These are phyloP conservation scores for Xerophyta viscosa DNA, from an alignment of 106 monocot genomes.

Conservation along the genomic window DNA sequence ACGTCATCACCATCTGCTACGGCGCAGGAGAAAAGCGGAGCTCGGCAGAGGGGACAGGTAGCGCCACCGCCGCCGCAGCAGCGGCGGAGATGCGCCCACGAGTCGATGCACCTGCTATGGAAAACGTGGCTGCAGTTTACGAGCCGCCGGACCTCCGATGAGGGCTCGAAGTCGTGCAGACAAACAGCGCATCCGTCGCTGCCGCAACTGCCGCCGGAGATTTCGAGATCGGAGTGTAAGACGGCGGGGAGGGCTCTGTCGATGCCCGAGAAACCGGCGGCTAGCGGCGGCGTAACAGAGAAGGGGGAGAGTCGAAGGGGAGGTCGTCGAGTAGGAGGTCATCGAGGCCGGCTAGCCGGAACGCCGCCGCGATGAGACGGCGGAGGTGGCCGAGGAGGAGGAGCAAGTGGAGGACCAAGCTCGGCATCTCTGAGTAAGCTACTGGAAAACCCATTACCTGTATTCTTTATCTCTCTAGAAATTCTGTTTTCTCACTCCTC, in stretches of 20 bases:
- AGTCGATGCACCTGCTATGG: constrained; percentile 31
- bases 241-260: constrained; percentile 22
- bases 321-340: constrained; percentile 12
- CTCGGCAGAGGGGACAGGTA: constrained; percentile 24
- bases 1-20: too few species aligned
- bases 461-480: too few species aligned
- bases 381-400: constrained; percentile 26
- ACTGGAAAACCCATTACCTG: constrained; percentile 58
- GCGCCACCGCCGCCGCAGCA: too few species aligned
- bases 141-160: constrained; percentile 20
- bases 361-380: constrained; percentile 12
- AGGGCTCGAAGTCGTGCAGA: constrained; percentile 22
- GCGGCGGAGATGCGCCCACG: constrained; percentile 21
- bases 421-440: constrained; percentile 32
- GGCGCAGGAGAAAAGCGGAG: constrained; percentile 23
- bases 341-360: constrained; percentile 16
- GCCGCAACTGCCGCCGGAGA: neutral
- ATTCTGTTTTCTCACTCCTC: too few species aligned
- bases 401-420: constrained; percentile 23
- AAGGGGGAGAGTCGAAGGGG: neutral
- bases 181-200: constrained; percentile 24
- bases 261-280: neutral
- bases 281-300: neutral
- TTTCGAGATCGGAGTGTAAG: constrained; percentile 11
- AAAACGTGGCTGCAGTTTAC: constrained; percentile 32